These are phyloP conservation scores for Microcos paniculata DNA, from an alignment of 345 rosid genomes.

Conservation along the genomic window DNA sequence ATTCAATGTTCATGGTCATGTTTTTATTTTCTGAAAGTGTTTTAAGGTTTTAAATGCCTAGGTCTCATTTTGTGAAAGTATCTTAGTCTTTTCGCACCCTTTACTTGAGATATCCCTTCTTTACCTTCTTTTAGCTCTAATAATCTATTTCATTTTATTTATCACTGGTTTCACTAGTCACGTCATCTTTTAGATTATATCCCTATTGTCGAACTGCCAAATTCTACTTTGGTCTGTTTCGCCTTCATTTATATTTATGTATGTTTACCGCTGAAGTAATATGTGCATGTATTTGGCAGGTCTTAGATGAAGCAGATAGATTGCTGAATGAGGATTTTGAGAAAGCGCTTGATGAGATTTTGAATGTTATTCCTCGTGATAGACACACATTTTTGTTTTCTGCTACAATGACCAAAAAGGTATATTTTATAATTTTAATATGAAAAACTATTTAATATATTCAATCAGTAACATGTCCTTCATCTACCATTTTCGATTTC, in stretches of 20 bases:
- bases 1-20: not conserved
- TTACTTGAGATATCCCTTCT: not conserved
- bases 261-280: not conserved
- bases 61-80: not conserved
- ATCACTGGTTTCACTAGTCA: not conserved
- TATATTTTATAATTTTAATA: constrained; percentile 16
- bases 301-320: constrained; percentile 95
- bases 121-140: not conserved
- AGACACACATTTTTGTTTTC: constrained; percentile 86
- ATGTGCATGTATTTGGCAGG: constrained; percentile 42
- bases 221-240: not conserved
- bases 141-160: not conserved
- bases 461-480: not conserved
- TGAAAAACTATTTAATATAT: not conserved
- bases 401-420: constrained; percentile 99
- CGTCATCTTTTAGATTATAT: not conserved
- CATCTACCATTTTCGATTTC: not conserved
- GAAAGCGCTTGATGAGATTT: constrained; percentile 79
- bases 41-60: not conserved
- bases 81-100: not conserved
- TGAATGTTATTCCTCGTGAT: constrained; percentile 66
- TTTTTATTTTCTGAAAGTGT: not conserved
- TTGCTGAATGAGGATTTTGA: constrained; percentile 92
- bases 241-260: too few relatives aligned
- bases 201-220: not conserved